These are phyloP conservation scores for Candolleomyces eurysporus DNA, from an alignment of 768 basidiomycete genomes.

Conservation along the genomic window DNA sequence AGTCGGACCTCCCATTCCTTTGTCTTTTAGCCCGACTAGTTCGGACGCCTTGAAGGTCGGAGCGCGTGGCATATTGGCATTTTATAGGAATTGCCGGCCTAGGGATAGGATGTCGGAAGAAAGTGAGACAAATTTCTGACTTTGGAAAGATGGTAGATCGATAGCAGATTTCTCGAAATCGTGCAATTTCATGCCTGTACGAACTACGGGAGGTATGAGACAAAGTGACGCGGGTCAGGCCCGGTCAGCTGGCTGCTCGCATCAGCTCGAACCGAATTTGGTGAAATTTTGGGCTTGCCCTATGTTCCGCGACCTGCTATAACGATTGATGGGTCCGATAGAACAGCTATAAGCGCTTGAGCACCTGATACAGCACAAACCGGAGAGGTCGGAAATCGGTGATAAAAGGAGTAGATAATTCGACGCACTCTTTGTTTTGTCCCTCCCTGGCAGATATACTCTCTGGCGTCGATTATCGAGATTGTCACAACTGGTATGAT, in stretches of 20 bases:
- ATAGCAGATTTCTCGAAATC: constrained; percentile 99
- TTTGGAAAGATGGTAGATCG: constrained; percentile 72
- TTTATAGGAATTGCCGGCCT: constrained; percentile 81
- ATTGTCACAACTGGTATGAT: too few species aligned
- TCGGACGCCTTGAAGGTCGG: constrained; percentile 70
- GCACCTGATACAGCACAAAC: constrained; percentile 43
- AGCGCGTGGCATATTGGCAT: constrained; percentile 58
- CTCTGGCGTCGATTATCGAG: too few species aligned
- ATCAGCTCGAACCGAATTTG: too few species aligned
- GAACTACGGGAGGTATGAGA: too few species aligned
- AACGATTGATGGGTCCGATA: constrained; percentile 66
- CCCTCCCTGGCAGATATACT: too few species aligned
- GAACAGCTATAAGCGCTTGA: constrained; percentile 66
- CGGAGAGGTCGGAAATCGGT: constrained; percentile 15
- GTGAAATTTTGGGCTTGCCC: too few species aligned
- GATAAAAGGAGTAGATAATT: neutral
- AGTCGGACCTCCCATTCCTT: constrained; percentile 71
- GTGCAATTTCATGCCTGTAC: constrained; percentile 48
- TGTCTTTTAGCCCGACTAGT: constrained; percentile 69
- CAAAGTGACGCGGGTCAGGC: too few species aligned
- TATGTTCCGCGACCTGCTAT: too few species aligned
- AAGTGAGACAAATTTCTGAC: constrained; percentile 81
- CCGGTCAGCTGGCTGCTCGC: too few species aligned
- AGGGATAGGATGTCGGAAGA: constrained; percentile 88
- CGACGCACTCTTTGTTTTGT: constrained; percentile 44